These are phyloP conservation scores for Helenozyma rhizophorensis DNA, from an alignment of 805 yeast species.

Conservation along the genomic window DNA sequence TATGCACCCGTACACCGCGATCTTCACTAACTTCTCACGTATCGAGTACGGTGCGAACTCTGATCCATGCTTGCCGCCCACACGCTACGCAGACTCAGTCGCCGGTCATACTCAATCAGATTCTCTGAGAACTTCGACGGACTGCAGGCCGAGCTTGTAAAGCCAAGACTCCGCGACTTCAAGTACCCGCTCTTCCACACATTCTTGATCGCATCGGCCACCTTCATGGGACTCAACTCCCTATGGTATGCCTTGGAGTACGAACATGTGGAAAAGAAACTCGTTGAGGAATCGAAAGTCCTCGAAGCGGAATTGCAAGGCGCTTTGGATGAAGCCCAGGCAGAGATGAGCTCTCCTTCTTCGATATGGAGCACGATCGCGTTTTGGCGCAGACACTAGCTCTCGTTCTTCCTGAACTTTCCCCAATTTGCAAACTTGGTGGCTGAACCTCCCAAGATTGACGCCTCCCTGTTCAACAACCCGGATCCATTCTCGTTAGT, in stretches of 20 bases:
- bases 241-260: conserved; percentile 30
- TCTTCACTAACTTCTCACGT: too few relatives aligned
- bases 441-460: conserved; percentile 19
- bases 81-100: too few relatives aligned
- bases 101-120: conserved; percentile 8
- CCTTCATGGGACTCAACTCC: conserved; percentile 33
- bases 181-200: conserved; percentile 34
- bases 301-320: conserved; percentile 13
- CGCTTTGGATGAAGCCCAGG: conserved; percentile 10
- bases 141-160: conserved; percentile 9
- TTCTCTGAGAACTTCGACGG: conserved; percentile 16
- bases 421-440: conserved; percentile 32
- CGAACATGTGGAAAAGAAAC: conserved; percentile 14
- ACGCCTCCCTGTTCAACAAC: conserved; percentile 13
- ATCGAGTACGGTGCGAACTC: too few relatives aligned
- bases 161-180: conserved; percentile 35
- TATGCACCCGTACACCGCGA: too few relatives aligned
- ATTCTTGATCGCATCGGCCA: conserved; percentile 35
- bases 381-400: conserved; percentile 17
- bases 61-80: too few relatives aligned
- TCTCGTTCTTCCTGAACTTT: conserved; percentile 18
- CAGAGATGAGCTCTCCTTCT: conserved; percentile 9
- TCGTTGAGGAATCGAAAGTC: conserved; percentile 11
- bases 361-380: conserved; percentile 12
- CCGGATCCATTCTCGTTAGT: conserved; percentile 8